Evolutionary conservation across 805 yeast species (phyloP), one percentile per base, ranked within the genome.

Genomic region (Candida morakotiae): DNA sequence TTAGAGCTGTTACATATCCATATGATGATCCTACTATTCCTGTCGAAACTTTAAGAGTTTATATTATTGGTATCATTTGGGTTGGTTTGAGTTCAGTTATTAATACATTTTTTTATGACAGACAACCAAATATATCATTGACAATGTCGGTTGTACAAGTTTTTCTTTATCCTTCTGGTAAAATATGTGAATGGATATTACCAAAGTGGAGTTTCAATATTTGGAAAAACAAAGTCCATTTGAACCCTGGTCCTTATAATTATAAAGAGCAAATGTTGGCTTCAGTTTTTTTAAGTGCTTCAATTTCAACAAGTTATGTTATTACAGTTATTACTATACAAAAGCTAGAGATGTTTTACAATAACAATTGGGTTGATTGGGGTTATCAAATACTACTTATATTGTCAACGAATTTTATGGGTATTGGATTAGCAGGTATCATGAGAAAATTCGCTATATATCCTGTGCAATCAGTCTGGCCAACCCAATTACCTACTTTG

Each of bases 261-360:
- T 64, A 55, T 44, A 80, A 80, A 51, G 86, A 80, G 48, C 87
- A 81, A 53, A 77, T 79, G 80, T 66, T 81, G 41, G 64, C 81
- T 1, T 75, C 86, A 5, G 48, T 69, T 23, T 62, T 49, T 44
- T 48, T 40, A 57, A 40, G 86, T 9, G 58, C 69, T 28, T 42
- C 55, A 28, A 52, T 56, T 37, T 41, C 32, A 13, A 28, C 41
- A 5, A 31, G 40, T 20, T 49, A 51, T 40, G 73, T 68, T 47
- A 36, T 45, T 42, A 53, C 28, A 16, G 67, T 66, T 25, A 55
- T 43, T 30, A 39, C 47, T 36, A 35, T 43, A 29, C 49, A 53
- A 43, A 57, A 46, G 48, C 21, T 58, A 41, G 30, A 32, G 9
- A 21, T 21, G 9, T 59, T 38, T 38, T 58, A 57, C 31, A 45